Evolutionary conservation across 257 asterid species (phyloP).

Genomic region (Rauvolfia tetraphylla): DNA sequence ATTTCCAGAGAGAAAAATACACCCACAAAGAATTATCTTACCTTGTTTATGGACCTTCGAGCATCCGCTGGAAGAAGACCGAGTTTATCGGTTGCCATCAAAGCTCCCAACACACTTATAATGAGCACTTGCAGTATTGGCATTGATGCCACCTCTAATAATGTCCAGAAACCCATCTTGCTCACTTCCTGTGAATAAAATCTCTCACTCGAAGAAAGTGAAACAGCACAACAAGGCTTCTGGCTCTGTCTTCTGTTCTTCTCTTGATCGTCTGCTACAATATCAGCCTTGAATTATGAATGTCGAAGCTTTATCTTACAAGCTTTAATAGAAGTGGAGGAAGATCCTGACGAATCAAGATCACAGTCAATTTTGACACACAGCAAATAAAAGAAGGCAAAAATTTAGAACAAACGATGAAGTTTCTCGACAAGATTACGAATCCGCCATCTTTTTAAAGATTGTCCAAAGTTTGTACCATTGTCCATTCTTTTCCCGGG

Average conservation of each 20-base stretch:
- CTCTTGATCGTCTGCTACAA: constrained; percentile 11
- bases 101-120: constrained; percentile 65
- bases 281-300: background rate
- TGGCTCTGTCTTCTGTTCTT: background rate
- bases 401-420: background rate
- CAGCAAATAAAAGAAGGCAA: background rate
- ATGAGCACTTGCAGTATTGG: constrained; percentile 75
- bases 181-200: background rate
- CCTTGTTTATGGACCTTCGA: constrained; percentile 60
- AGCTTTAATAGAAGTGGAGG: constrained; percentile 19
- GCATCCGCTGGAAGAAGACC: constrained; percentile 64
- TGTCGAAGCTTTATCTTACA: background rate
- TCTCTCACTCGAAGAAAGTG: constrained; percentile 2
- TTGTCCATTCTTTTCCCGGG: background rate
- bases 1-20: background rate
- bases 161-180: constrained; percentile 66
- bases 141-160: constrained; percentile 83
- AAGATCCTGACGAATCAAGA: constrained; percentile 16
- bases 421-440: background rate
- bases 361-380: background rate
- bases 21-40: constrained; percentile 7
- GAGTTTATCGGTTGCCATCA: constrained; percentile 73
- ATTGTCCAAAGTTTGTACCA: background rate
- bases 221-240: constrained; percentile 2
- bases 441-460: background rate